Conservation (phyloP, 2,329 filamentous ascomycete genomes). For the Colletotrichum coccodes region DNA sequence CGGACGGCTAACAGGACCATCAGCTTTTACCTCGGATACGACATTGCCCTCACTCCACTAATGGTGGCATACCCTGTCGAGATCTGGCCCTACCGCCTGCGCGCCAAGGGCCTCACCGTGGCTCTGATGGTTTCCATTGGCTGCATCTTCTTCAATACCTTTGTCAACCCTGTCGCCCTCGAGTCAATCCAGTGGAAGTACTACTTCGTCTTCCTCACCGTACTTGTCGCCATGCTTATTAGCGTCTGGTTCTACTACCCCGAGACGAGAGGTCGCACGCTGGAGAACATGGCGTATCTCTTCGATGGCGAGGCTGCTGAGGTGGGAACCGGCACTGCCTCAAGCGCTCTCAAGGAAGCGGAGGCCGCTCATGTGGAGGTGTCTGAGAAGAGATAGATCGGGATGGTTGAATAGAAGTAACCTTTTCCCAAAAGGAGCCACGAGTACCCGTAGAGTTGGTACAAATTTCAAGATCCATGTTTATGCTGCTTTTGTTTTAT, state of each 20-base stretch:
- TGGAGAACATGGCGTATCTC: constrained; percentile 23
- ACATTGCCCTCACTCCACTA: constrained; percentile 47
- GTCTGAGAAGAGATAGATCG: background rate
- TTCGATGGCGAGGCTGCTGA: background rate
- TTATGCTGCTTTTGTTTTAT: no score
- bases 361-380: background rate
- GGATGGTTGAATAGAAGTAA: no score
- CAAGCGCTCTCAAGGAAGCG: background rate
- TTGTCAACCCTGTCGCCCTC: constrained; percentile 56
- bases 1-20: background rate
- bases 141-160: constrained; percentile 53
- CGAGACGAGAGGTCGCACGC: constrained; percentile 31
- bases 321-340: background rate
- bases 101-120: constrained; percentile 21
- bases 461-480: no score
- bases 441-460: no score
- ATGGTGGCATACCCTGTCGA: constrained; percentile 42
- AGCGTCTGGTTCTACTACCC: constrained; percentile 27
- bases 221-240: constrained; percentile 54
- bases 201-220: constrained; percentile 53
- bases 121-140: background rate
- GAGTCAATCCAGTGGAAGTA: constrained; percentile 51
- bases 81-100: constrained; percentile 38
- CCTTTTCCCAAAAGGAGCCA: no score
- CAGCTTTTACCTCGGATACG: constrained; percentile 47